A percentile compares a stretch with the other conserved stretches of the same genome.
phyloP scores from a whole-genome alignment of 2,329 filamentous ascomycete species.

The Arthrobotrys musiformis region DNA sequence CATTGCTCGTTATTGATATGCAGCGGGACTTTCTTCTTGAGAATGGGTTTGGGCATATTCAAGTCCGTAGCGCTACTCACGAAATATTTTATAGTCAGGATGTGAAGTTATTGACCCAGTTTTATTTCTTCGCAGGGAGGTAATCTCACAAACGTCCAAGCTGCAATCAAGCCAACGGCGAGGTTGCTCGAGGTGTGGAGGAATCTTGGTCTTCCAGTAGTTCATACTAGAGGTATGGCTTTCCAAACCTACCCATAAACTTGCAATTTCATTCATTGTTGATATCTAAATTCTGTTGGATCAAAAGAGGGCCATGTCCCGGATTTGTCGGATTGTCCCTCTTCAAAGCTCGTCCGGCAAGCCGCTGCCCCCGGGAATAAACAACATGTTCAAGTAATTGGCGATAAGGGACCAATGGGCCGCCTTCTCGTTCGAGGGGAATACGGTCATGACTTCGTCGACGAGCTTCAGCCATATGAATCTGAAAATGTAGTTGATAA shows the following conservation, averaged over 20 bases:
- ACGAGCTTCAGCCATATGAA: conserved; percentile 67
- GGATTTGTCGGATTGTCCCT: conserved; percentile 68
- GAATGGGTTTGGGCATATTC: conserved; percentile 67
- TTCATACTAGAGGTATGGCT: conserved; percentile 64
- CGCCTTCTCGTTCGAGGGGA: conserved; percentile 68
- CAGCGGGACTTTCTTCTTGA: conserved; percentile 67
- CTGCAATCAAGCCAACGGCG: conserved; percentile 60
- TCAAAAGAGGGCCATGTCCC: conserved; percentile 65
- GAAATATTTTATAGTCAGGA: conserved; percentile 60
- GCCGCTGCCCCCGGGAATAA: conserved; percentile 65
- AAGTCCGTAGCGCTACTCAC: conserved; percentile 62
- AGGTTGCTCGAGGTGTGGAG: conserved; percentile 64
- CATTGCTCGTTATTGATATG: conserved; percentile 68
- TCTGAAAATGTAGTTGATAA: conserved; percentile 70
- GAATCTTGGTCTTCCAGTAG: conserved; percentile 64
- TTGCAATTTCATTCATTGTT: not conserved
- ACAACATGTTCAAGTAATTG: conserved; percentile 66
- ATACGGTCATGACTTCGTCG: conserved; percentile 69
- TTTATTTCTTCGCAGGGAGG: conserved; percentile 27
- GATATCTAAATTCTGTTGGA: not conserved
- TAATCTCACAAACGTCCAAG: conserved; percentile 53
- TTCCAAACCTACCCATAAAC: not conserved
- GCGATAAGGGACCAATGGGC: conserved; percentile 68
- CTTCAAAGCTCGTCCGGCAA: conserved; percentile 67
- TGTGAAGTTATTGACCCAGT: not conserved